phyloP scores from a whole-genome alignment of 768 basidiomycete genomes.

The Exidia glandulosa region DNA sequence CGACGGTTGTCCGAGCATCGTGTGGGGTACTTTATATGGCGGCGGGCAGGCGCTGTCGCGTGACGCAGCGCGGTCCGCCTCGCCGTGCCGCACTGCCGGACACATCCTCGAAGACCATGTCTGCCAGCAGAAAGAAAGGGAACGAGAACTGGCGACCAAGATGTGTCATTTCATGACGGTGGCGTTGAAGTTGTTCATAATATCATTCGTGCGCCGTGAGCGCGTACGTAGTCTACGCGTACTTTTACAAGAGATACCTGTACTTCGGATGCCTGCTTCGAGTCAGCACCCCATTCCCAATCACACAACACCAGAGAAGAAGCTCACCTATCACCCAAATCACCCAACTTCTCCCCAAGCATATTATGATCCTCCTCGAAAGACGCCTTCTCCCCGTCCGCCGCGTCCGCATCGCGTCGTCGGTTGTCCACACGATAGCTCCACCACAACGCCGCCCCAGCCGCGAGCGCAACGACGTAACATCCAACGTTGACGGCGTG shows the following conservation, averaged over 20 bases:
- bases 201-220: too few relatives aligned
- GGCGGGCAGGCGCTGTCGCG: too few relatives aligned
- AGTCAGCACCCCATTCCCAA: background rate
- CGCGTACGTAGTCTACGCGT: too few relatives aligned
- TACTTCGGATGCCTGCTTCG: background rate
- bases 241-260: background rate
- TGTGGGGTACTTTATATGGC: too few relatives aligned
- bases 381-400: background rate
- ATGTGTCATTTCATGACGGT: too few relatives aligned
- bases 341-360: background rate
- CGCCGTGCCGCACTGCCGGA: too few relatives aligned
- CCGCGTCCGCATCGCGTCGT: background rate
- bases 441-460: background rate
- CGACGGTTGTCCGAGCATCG: too few relatives aligned
- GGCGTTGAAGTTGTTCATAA: too few relatives aligned
- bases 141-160: too few relatives aligned
- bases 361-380: background rate
- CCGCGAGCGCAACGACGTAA: background rate
- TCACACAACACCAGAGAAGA: background rate
- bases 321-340: background rate
- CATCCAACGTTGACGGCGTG: constrained; percentile 18
- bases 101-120: too few relatives aligned
- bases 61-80: too few relatives aligned
- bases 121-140: too few relatives aligned
- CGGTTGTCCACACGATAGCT: background rate